Base-by-base conservation (phyloP, 345 rosid genomes). In the Citrus trifoliata region DNA sequence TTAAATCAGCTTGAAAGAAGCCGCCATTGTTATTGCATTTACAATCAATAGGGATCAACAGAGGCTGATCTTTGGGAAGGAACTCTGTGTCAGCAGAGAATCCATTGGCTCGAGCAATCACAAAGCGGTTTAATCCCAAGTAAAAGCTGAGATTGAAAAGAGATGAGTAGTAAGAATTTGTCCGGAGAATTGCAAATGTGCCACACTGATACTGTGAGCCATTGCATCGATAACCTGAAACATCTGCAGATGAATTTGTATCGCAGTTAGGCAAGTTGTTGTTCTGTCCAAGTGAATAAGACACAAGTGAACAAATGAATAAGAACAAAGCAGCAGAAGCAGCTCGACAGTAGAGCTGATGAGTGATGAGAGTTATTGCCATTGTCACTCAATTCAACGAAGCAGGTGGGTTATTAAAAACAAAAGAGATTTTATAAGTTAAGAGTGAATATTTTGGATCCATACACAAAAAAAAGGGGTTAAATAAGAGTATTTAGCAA, bases 31-130 rank as follows among this genome's bases (percentile, higher is more conserved):
- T 53, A 53, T 76, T 81, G 83, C 98, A 94, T 76, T 78, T 86
- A 76, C 98, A 94, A 27, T 82, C 79, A 10, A 93, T 86, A 4
- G 96, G 95, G 66, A 94, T 81, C 73, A 90, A 79, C 65, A 87
- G 75, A 76, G 88, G 89, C 82, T 83, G 90, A 77, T 84, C 86
- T 66, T 64, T 71, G 0, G 85, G 84, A n/a, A 87, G 92, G 79
- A 83, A 80, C 81, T 93, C 87, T 4, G 88, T 85, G 19, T 86
- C 87, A 38, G 85, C 80, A 74, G 92, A 81, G 75, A 86, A 86
- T 40, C 90, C 90, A 74, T 87, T 89, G 18, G 90, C 82, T 68
- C 84, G 42, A 38, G 90, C 86, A 79, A 90, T 79, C 6, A 53
- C 69, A 10, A 84, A 83, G 27, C 84, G 79, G 74, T 83, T 83